Evolutionary conservation across 495 filamentous ascomycete species (phyloP), one percentile per base, ranked within the genome.

Genomic region (Penicillium soppii): DNA sequence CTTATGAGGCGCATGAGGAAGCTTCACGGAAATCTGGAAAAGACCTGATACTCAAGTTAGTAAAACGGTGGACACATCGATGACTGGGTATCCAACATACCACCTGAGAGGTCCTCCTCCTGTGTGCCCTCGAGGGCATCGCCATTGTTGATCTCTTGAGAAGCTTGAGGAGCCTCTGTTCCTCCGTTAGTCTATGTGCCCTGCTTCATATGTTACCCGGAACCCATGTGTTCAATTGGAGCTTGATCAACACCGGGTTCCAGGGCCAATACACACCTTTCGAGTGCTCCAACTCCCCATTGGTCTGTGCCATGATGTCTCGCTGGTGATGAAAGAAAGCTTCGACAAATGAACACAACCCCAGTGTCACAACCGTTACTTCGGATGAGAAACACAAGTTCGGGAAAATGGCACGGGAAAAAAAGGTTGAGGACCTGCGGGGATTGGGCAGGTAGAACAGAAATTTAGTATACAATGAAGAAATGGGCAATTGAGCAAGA

Each of bases 1-100:
- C 64, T 90, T 79, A 59, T 83, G 77, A 8, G 87, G 84, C 52
- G 86, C 82, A 68, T 92, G 86, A 56, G 94, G 94, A 23, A 98
- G 82, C 61, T 86, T 82, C 61, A 97, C 81, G 52, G 81, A 87
- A 62, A 97, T 81, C 74, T 85, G 82, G 74, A 90, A 95, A 65
- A 96, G 75, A 64, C 71, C 79, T 82, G n/a, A 44, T 41, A 44
- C 22, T 53, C 33, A 7, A 56, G 48, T 66, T 38, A 66, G 57
- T 51, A 52, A 19, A 27, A 23, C 21, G 37, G 26, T 36, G 16
- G n/a, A 16, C 36, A 17, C 16, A 26, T 40, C 27, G 29, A 27
- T 21, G 20, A 27, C 23, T n/a, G 37, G 16, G n/a, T 10, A 43
- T 50, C 30, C 21, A 45, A 66, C 61, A 62, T 68, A 72, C 71